These are phyloP conservation scores for Yamadazyma diospyri DNA, from an alignment of 1,139 yeast genomes.

Conservation along the genomic window DNA sequence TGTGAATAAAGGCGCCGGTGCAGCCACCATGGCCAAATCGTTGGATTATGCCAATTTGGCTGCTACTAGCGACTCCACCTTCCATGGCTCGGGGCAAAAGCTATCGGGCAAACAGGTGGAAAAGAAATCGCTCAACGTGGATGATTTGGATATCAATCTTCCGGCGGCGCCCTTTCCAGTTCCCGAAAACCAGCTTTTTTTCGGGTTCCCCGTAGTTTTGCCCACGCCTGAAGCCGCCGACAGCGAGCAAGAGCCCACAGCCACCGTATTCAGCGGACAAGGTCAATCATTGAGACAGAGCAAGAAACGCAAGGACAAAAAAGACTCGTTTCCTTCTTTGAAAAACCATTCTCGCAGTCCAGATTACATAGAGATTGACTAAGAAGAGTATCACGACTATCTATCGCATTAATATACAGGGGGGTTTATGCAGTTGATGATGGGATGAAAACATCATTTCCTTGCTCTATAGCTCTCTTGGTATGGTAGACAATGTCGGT, in stretches of 20 bases:
- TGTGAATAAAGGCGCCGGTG: slow-evolving; percentile 43
- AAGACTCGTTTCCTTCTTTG: slow-evolving; percentile 35
- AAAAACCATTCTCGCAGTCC: slow-evolving; percentile 62
- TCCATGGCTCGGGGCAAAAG: slow-evolving; percentile 67
- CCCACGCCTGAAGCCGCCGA: slow-evolving; percentile 50
- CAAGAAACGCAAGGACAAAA: slow-evolving; percentile 67
- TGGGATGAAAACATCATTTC: slow-evolving; percentile 46
- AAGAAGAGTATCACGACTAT: slow-evolving; percentile 8
- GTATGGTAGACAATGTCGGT: slow-evolving; percentile 88
- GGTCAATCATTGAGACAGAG: slow-evolving; percentile 74
- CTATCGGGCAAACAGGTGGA: slow-evolving; percentile 60
- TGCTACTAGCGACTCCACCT: slow-evolving; percentile 34
- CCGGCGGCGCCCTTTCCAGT: slow-evolving; percentile 70
- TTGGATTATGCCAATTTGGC: slow-evolving; percentile 66
- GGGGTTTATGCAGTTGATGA: slow-evolving; percentile 22
- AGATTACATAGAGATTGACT: slow-evolving; percentile 78
- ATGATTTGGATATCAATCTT: slow-evolving; percentile 47
- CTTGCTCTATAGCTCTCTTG: slow-evolving; percentile 75
- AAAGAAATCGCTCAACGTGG: slow-evolving; percentile 21
- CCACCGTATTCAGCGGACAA: slow-evolving; percentile 47
- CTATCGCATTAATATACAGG: slow-evolving; percentile 4
- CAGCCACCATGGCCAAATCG: slow-evolving; percentile 77
- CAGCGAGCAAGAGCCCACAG: slow-evolving; percentile 15
- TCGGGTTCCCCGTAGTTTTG: slow-evolving; percentile 88
- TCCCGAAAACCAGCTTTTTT: slow-evolving; percentile 84